Conservation (phyloP, 768 basidiomycete species). For the Dentipellis fragilis region DNA sequence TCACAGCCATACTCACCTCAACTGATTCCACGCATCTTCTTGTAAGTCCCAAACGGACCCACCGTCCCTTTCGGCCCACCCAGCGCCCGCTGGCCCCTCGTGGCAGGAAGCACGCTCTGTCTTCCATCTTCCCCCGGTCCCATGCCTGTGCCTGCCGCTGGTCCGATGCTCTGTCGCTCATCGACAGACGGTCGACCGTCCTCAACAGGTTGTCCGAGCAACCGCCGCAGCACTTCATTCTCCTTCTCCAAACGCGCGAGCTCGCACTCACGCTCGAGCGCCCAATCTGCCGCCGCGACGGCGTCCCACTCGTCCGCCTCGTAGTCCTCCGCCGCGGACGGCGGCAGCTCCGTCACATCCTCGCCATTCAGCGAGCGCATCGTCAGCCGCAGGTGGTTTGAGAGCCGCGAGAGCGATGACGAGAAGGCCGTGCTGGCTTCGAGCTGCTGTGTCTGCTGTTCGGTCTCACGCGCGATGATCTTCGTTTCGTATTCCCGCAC, state of each 20-base stretch:
- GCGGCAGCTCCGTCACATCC: conserved; percentile 21
- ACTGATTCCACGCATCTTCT: conserved; percentile 5
- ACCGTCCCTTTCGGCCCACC: conserved; percentile 16
- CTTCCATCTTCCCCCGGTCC: conserved; percentile 11
- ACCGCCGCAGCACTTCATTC: conserved; percentile 68
- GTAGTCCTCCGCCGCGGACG: conserved; percentile 8
- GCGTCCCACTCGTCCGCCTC: conserved; percentile 21
- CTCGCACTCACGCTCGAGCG: conserved; percentile 86
- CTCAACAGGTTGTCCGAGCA: conserved; percentile 44
- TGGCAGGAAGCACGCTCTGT: conserved; percentile 9
- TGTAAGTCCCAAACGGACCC: conserved; percentile 14
- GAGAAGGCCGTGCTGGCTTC: conserved; percentile 56
- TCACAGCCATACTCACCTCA: background rate
- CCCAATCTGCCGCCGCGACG: conserved; percentile 50
- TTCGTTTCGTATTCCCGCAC: conserved; percentile 87
- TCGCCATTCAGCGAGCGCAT: conserved; percentile 67
- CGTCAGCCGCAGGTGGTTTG: conserved; percentile 56
- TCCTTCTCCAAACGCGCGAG: conserved; percentile 79
- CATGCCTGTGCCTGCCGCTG: background rate
- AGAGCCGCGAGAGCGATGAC: conserved; percentile 58
- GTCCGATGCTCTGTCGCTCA: background rate
- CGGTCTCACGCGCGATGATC: conserved; percentile 67
- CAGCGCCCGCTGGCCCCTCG: conserved; percentile 2
- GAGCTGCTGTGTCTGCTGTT: conserved; percentile 48
- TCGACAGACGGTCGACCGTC: background rate